Evolutionary conservation across 495 filamentous ascomycete genomes (phyloP).

Genomic region (Acidomyces sp.): DNA sequence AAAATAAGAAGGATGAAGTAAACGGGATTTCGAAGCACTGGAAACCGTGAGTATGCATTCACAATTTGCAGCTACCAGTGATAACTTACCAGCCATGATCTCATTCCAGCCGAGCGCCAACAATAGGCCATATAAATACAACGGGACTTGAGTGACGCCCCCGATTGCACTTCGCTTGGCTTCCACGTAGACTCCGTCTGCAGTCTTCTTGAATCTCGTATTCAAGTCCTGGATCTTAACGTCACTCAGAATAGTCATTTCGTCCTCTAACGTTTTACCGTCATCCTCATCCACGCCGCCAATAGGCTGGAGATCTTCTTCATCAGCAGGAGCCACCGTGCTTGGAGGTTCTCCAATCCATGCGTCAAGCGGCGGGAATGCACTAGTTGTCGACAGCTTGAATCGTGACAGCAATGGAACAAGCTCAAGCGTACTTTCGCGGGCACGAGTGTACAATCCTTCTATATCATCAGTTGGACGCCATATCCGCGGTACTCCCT

Average conservation of each 20-base stretch:
- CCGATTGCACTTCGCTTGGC: constrained; percentile 94
- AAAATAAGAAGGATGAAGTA: constrained; percentile 84
- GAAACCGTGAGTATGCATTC: constrained; percentile 9
- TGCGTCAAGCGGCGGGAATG: constrained; percentile 62
- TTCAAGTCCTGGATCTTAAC: constrained; percentile 76
- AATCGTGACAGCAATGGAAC: constrained; percentile 87
- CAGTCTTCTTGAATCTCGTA: constrained; percentile 93
- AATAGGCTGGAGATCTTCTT: constrained; percentile 76
- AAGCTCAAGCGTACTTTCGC: constrained; percentile 76
- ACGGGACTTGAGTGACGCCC: constrained; percentile 81
- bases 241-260: constrained; percentile 86
- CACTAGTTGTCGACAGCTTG: constrained; percentile 51
- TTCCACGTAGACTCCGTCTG: constrained; percentile 93
- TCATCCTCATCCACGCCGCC: constrained; percentile 87
- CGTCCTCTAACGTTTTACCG: constrained; percentile 83
- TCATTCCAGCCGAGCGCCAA: constrained; percentile 95
- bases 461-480: constrained; percentile 95
- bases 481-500: constrained; percentile 92
- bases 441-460: constrained; percentile 76
- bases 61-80: neutral
- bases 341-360: constrained; percentile 75
- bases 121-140: constrained; percentile 85
- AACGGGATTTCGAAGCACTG: constrained; percentile 82
- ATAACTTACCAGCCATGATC: constrained; percentile 66
- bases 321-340: constrained; percentile 64